A percentile compares a stretch with the other conserved stretches of the same genome.
Evolutionary conservation across 208 protist genomes (phyloP).

Genomic region (Wallacemonas rigidus): DNA sequence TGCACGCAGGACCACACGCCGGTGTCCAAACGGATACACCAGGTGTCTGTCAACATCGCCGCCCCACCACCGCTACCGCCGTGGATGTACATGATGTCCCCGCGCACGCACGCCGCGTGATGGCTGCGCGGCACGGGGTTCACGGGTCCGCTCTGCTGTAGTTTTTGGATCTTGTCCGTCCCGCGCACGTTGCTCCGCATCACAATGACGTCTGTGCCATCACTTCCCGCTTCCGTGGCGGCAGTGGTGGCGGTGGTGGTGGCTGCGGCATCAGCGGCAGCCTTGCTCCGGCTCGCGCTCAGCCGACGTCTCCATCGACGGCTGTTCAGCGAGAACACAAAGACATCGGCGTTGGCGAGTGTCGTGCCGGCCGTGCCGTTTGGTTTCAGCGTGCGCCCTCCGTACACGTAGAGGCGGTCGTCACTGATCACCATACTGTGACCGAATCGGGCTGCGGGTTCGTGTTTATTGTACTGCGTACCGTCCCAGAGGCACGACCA

Average conservation of each 20-base stretch:
- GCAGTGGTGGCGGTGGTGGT: not conserved
- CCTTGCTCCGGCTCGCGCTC: slow-evolving; percentile 8
- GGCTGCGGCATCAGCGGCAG: not conserved
- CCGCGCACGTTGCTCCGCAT: not conserved
- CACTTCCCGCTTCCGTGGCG: not conserved
- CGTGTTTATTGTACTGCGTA: slow-evolving; percentile 45
- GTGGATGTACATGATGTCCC: slow-evolving; percentile 68
- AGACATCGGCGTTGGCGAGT: slow-evolving; percentile 39
- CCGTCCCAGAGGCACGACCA: slow-evolving; percentile 71
- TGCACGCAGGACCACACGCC: slow-evolving; percentile 65
- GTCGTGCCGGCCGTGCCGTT: slow-evolving; percentile 23
- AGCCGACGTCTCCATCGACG: slow-evolving; percentile 49
- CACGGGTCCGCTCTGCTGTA: slow-evolving; percentile 2
- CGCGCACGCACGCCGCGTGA: slow-evolving; percentile 68
- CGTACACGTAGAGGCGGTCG: slow-evolving; percentile 76
- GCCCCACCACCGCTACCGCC: slow-evolving; percentile 46
- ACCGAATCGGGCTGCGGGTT: slow-evolving; percentile 63
- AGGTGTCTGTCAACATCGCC: slow-evolving; percentile 66
- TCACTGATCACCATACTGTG: slow-evolving; percentile 76
- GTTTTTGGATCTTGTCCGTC: not conserved
- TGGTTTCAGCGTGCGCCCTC: slow-evolving; percentile 49
- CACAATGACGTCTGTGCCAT: not conserved
- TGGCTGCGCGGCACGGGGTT: slow-evolving; percentile 41
- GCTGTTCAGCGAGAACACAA: slow-evolving; percentile 68
- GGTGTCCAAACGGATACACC: slow-evolving; percentile 56